Percentiles rank a stretch among this genome's conserved stretches.
These are phyloP conservation scores for Paracamarosporium sp. DNA, from an alignment of 2,329 filamentous ascomycete genomes.

Conservation along the genomic window DNA sequence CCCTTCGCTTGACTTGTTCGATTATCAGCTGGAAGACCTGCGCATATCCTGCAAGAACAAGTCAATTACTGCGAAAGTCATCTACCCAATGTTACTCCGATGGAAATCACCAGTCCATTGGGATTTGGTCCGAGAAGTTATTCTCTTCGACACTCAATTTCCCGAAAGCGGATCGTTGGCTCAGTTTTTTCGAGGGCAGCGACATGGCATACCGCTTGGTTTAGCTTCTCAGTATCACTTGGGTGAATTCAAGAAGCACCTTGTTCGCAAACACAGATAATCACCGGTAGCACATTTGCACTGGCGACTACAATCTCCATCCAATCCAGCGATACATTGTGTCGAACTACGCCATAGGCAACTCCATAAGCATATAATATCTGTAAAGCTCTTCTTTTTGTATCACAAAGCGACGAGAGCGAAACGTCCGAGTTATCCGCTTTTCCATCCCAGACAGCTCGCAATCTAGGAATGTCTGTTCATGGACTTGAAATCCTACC, in stretches of 20 bases:
- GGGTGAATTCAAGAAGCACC: slow-evolving; percentile 6
- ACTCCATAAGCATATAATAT: no score
- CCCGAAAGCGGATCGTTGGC: slow-evolving; percentile 5
- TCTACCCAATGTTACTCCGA: slow-evolving; percentile 32
- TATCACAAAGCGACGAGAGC: no score
- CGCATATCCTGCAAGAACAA: slow-evolving; percentile 33
- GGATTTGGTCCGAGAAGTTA: slow-evolving; percentile 30
- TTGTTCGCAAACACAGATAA: slow-evolving; percentile 8
- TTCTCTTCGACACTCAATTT: slow-evolving; percentile 20
- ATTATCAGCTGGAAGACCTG: slow-evolving; percentile 29
- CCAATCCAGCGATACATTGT: no score
- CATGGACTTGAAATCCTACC: not conserved
- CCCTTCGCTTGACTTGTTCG: slow-evolving; percentile 27
- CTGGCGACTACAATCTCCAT: not conserved
- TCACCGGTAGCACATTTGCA: not conserved
- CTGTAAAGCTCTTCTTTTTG: no score
- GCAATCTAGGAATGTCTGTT: not conserved
- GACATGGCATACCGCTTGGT: slow-evolving; percentile 27
- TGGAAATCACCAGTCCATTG: slow-evolving; percentile 29
- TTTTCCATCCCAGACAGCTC: not conserved
- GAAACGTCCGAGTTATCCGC: not conserved
- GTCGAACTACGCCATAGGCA: no score
- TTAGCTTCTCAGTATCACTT: slow-evolving; percentile 34
- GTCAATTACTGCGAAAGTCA: slow-evolving; percentile 19
- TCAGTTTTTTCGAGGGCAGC: slow-evolving; percentile 24